Conservation (phyloP, 805 yeast genomes). For the Monosporozyma siamensis region DNA sequence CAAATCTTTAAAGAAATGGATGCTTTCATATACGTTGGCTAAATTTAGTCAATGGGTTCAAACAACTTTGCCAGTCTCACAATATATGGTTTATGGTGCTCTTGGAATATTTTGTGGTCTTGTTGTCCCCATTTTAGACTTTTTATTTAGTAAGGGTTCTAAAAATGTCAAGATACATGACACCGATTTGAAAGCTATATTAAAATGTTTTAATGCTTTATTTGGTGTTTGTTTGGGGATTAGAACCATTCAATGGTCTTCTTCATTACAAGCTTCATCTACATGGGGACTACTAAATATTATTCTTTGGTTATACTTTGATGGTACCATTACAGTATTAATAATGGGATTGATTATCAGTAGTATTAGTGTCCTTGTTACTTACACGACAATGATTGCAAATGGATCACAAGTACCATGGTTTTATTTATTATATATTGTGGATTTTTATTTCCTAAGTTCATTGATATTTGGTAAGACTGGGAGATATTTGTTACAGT, state of each 20-base stretch:
- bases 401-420: slow-evolving; percentile 8
- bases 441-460: slow-evolving; percentile 56
- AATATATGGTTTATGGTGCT: slow-evolving; percentile 27
- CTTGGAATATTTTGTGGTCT: slow-evolving; percentile 55
- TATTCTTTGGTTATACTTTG: slow-evolving; percentile 57
- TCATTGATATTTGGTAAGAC: slow-evolving; percentile 58
- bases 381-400: slow-evolving; percentile 12
- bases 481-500: slow-evolving; percentile 29
- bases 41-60: slow-evolving; percentile 4
- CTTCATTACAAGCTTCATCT: slow-evolving; percentile 53
- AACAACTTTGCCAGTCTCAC: background rate
- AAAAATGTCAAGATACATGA: too few relatives aligned
- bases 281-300: slow-evolving; percentile 57
- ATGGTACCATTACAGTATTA: slow-evolving; percentile 51
- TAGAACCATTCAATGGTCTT: slow-evolving; percentile 59
- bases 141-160: too few relatives aligned
- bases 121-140: slow-evolving; percentile 39
- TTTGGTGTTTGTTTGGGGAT: slow-evolving; percentile 66
- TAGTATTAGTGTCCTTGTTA: slow-evolving; percentile 14
- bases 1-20: slow-evolving; percentile 43
- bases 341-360: slow-evolving; percentile 37
- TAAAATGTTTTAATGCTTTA: slow-evolving; percentile 40
- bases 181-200: slow-evolving; percentile 9
- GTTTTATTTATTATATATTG: slow-evolving; percentile 18
- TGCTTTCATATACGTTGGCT: slow-evolving; percentile 24